Conservation (phyloP, 345 rosid genomes). For the Garcia nutans region DNA sequence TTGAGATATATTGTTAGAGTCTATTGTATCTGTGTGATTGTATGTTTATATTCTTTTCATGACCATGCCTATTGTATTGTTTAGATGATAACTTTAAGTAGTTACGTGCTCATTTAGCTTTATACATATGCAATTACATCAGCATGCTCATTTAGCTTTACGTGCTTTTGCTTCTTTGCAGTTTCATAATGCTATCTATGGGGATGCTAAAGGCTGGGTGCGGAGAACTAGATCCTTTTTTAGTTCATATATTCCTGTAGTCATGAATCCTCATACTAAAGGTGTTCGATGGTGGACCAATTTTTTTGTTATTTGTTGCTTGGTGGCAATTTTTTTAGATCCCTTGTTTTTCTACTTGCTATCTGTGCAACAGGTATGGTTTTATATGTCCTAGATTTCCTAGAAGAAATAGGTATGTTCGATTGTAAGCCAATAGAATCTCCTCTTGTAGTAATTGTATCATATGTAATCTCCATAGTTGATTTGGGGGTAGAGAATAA, state of each 20-base stretch:
- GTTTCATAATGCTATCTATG: conserved; percentile 67
- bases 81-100: no score
- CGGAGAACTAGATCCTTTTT: conserved; percentile 43
- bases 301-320: conserved; percentile 64
- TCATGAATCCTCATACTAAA: conserved; percentile 80
- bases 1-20: no score
- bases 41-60: no score
- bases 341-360: conserved; percentile 83
- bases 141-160: background rate
- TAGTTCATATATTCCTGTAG: conserved; percentile 42
- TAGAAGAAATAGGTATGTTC: no score
- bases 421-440: no score
- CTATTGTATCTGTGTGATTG: no score
- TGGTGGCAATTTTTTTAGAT: conserved; percentile 73
- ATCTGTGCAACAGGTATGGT: conserved; percentile 45
- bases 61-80: no score
- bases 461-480: no score
- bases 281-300: conserved; percentile 65
- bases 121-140: background rate
- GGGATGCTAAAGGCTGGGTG: conserved; percentile 87
- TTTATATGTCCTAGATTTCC: background rate
- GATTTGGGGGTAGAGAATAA: no score
- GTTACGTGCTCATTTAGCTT: background rate
- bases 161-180: conserved; percentile 12
- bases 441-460: no score